Percentiles rank a stretch among this genome's conserved stretches.
phyloP scores from a whole-genome alignment of 371 early-diverging fungal genomes.

The Syncephalastrum sp. region DNA sequence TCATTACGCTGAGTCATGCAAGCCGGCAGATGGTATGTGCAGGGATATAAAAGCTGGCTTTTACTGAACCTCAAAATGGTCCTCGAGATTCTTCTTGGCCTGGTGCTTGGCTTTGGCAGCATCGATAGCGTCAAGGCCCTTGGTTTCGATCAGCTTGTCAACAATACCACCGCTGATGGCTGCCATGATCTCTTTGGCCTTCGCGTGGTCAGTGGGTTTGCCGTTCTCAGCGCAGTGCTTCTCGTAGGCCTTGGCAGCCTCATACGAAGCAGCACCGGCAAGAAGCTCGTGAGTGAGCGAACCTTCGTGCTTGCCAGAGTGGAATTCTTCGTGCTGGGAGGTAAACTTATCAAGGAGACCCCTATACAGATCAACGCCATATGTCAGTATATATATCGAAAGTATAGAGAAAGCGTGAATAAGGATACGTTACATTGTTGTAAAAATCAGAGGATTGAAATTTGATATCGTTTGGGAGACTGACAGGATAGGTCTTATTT shows the following conservation, averaged over 20 bases:
- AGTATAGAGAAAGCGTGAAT: no score
- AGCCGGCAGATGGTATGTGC: no score
- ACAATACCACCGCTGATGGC: slow-evolving; percentile 44
- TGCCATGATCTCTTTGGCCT: slow-evolving; percentile 45
- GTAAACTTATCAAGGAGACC: slow-evolving; percentile 12
- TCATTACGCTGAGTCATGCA: no score
- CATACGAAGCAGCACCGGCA: slow-evolving; percentile 27
- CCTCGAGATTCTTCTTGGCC: not conserved
- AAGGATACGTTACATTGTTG: no score
- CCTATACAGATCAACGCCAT: not conserved
- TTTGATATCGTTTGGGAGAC: no score
- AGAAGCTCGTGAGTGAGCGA: slow-evolving; percentile 25
- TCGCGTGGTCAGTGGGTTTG: slow-evolving; percentile 35
- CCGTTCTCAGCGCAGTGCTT: slow-evolving; percentile 39
- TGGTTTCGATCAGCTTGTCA: slow-evolving; percentile 18
- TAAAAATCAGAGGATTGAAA: no score
- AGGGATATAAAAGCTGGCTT: no score
- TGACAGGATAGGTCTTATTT: no score
- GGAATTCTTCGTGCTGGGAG: slow-evolving; percentile 7
- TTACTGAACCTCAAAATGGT: no score
- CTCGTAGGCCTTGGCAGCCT: slow-evolving; percentile 39
- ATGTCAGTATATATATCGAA: no score
- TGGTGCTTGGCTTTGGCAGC: slow-evolving; percentile 8
- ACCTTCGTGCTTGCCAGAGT: slow-evolving; percentile 16
- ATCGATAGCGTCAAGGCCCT: slow-evolving; percentile 12